These are phyloP conservation scores for Biscutella laevigata DNA, from an alignment of 441 rosid species.

Conservation along the genomic window DNA sequence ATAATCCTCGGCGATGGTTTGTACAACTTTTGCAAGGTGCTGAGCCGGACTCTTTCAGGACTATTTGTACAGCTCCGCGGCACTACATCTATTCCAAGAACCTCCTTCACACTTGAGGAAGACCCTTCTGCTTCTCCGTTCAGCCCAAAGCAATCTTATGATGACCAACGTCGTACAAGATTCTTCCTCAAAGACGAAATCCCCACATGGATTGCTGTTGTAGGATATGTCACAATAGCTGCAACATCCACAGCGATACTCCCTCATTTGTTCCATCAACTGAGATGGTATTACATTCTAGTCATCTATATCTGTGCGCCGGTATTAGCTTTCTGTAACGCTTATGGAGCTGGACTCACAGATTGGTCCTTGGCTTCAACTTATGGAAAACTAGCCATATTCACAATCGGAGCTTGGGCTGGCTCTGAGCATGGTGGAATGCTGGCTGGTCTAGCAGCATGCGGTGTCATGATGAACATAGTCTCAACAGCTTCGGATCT, in stretches of 20 bases:
- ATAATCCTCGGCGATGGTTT: conserved; percentile 84
- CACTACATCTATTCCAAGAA: conserved; percentile 10
- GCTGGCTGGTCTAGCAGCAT: conserved; percentile 77
- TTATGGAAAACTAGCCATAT: conserved; percentile 71
- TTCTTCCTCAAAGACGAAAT: conserved; percentile 73
- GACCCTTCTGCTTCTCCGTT: conserved; percentile 25
- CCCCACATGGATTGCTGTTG: conserved; percentile 59
- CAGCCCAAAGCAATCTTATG: conserved; percentile 34
- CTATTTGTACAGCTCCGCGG: conserved; percentile 41
- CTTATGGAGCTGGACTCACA: conserved; percentile 81
- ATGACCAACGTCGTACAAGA: conserved; percentile 56
- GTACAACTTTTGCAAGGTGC: conserved; percentile 74
- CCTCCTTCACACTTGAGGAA: conserved; percentile 32
- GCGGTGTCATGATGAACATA: conserved; percentile 96
- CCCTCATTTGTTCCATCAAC: conserved; percentile 55
- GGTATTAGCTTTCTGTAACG: conserved; percentile 70
- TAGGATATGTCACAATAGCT: conserved; percentile 54
- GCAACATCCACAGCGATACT: conserved; percentile 41
- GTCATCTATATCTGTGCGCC: conserved; percentile 72
- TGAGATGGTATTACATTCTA: conserved; percentile 69
- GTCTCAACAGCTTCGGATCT: conserved; percentile 88
- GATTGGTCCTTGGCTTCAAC: conserved; percentile 91
- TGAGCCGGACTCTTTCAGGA: conserved; percentile 53
- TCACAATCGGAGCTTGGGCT: conserved; percentile 81
- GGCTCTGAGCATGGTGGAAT: conserved; percentile 67